A percentile compares a stretch with the other conserved stretches of the same genome.
Conservation (phyloP, 1,139 yeast species). For the Debaryomycetaceae sp. region DNA sequence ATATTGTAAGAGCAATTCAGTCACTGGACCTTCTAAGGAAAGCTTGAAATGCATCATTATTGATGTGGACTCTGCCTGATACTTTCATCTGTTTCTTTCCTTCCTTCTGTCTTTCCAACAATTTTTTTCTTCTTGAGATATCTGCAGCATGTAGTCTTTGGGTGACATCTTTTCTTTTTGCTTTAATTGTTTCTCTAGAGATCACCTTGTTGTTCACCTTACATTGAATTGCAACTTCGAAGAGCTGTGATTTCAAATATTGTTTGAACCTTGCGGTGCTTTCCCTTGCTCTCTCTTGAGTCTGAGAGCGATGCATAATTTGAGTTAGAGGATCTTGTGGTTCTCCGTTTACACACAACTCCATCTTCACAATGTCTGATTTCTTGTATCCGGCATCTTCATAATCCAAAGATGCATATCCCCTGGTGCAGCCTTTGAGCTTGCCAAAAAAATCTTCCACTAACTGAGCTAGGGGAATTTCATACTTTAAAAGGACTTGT, state of each 20-base stretch:
- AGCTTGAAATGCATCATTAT: slow-evolving; percentile 82
- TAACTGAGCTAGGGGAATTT: slow-evolving; percentile 80
- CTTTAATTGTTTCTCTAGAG: slow-evolving; percentile 92
- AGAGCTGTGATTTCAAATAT: slow-evolving; percentile 74
- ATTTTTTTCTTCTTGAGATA: slow-evolving; percentile 82
- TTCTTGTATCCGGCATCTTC: slow-evolving; percentile 86
- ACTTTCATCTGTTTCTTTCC: slow-evolving; percentile 87
- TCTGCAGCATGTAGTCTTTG: slow-evolving; percentile 94
- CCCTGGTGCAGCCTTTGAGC: slow-evolving; percentile 83
- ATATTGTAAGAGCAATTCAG: no score
- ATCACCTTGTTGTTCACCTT: slow-evolving; percentile 76
- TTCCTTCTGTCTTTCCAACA: slow-evolving; percentile 85
- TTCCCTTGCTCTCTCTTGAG: slow-evolving; percentile 68
- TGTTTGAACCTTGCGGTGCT: slow-evolving; percentile 83
- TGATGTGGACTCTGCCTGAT: slow-evolving; percentile 72
- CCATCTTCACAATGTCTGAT: slow-evolving; percentile 83
- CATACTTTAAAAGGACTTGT: slow-evolving; percentile 76
- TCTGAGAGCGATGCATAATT: slow-evolving; percentile 80
- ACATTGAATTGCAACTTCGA: slow-evolving; percentile 93
- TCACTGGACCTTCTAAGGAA: slow-evolving; percentile 42
- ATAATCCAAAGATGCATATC: slow-evolving; percentile 92
- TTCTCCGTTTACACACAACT: slow-evolving; percentile 82
- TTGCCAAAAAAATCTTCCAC: slow-evolving; percentile 96
- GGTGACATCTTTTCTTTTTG: slow-evolving; percentile 88
- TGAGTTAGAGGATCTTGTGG: slow-evolving; percentile 92